phyloP scores from a whole-genome alignment of 495 filamentous ascomycete genomes.

The Cercophora sp. region DNA sequence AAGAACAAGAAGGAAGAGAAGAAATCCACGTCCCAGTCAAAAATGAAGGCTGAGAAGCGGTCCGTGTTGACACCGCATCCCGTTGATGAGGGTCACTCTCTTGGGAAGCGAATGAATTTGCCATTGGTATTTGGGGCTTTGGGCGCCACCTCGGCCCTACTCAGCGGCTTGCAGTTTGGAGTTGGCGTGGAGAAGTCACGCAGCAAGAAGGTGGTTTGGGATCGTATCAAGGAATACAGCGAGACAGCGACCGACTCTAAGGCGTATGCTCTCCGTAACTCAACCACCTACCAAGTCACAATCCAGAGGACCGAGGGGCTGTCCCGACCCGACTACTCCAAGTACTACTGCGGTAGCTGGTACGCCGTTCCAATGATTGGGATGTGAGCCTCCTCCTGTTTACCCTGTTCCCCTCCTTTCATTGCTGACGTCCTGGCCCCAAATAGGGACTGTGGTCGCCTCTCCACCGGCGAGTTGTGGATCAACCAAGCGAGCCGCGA shows the following conservation, averaged over 20 bases:
- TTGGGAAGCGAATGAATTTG: too few relatives aligned
- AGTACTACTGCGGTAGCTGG: conserved; percentile 14
- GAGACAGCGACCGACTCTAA: background rate
- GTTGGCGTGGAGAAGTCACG: too few relatives aligned
- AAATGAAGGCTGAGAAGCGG: too few relatives aligned
- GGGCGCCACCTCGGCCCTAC: too few relatives aligned
- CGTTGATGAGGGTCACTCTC: too few relatives aligned
- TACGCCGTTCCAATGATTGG: conserved; percentile 12
- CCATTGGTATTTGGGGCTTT: too few relatives aligned
- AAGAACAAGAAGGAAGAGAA: too few relatives aligned
- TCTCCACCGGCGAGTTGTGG: background rate
- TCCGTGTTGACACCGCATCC: too few relatives aligned
- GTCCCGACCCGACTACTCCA: conserved; percentile 1
- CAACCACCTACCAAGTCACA: background rate
- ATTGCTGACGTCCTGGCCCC: background rate
- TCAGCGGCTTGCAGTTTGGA: too few relatives aligned
- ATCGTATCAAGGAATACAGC: background rate
- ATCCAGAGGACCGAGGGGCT: background rate
- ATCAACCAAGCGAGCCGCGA: too few relatives aligned
- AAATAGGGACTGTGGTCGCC: conserved; percentile 8
- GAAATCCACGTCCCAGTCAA: too few relatives aligned
- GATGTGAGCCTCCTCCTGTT: background rate
- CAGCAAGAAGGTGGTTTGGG: too few relatives aligned
- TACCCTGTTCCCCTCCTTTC: background rate
- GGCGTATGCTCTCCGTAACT: background rate